Evolutionary conservation across 768 basidiomycete species (phyloP).

Genomic region (Russula emetica): DNA sequence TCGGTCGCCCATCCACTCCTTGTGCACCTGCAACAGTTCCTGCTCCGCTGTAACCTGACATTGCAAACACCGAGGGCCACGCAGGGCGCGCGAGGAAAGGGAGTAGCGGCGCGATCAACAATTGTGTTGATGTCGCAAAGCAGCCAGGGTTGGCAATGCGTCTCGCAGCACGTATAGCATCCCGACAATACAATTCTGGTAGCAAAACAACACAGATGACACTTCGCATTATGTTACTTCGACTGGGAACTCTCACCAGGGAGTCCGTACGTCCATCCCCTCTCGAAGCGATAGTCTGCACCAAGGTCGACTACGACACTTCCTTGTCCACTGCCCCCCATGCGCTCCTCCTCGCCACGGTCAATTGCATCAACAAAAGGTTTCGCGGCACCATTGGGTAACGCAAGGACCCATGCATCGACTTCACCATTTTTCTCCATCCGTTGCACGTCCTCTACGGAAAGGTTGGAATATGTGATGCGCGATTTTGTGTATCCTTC

Average conservation of each 20-base stretch:
- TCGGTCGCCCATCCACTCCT: slow-evolving; percentile 63
- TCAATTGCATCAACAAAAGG: slow-evolving; percentile 96
- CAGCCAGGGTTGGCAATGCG: slow-evolving; percentile 97
- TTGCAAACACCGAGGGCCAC: slow-evolving; percentile 82
- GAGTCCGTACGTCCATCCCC: slow-evolving; percentile 94
- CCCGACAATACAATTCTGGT: slow-evolving; percentile 83
- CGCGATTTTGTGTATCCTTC: slow-evolving; percentile 74
- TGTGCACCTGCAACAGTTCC: slow-evolving; percentile 72
- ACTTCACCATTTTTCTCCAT: slow-evolving; percentile 90
- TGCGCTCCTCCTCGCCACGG: slow-evolving; percentile 57
- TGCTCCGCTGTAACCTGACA: slow-evolving; percentile 94
- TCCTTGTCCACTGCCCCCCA: slow-evolving; percentile 36
- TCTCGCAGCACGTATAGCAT: slow-evolving; percentile 60
- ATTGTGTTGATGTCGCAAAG: slow-evolving; percentile 89
- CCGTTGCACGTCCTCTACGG: slow-evolving; percentile 67
- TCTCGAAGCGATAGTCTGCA: slow-evolving; percentile 94
- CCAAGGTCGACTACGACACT: slow-evolving; percentile 90
- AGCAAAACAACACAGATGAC: slow-evolving; percentile 34
- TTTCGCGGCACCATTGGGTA: slow-evolving; percentile 96
- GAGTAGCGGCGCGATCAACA: slow-evolving; percentile 87
- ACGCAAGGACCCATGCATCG: slow-evolving; percentile 98
- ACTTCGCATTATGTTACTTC: slow-evolving; percentile 36
- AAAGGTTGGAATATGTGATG: slow-evolving; percentile 78
- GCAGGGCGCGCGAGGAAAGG: slow-evolving; percentile 55
- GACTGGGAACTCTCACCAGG: slow-evolving; percentile 78